phyloP scores from a whole-genome alignment of 768 basidiomycete species.

The Tulasnella sp. region DNA sequence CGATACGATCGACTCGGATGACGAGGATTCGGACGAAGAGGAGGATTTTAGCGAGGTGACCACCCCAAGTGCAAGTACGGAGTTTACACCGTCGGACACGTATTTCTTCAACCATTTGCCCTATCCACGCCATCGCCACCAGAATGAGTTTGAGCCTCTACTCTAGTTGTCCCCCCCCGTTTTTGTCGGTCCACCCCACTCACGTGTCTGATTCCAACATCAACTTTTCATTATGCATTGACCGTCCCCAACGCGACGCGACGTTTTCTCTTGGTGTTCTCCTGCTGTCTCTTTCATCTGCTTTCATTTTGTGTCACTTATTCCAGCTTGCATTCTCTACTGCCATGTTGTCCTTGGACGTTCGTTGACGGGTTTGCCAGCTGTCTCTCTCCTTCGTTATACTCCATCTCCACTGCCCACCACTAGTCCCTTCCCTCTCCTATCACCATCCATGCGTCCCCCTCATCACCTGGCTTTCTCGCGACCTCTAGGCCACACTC shows the following conservation, averaged over 20 bases:
- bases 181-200: neutral
- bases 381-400: neutral
- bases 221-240: neutral
- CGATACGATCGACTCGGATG: slow-evolving; percentile 8
- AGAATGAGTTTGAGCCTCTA: neutral
- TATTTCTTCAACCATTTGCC: slow-evolving; percentile 3
- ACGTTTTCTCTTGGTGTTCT: neutral
- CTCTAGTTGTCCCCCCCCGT: neutral
- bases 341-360: neutral
- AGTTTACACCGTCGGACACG: neutral
- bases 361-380: neutral
- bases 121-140: neutral
- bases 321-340: neutral
- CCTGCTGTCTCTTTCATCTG: neutral
- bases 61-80: slow-evolving; percentile 8
- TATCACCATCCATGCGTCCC: neutral
- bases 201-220: neutral
- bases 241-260: neutral
- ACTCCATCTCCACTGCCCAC: neutral
- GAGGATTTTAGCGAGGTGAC: neutral
- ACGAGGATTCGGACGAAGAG: slow-evolving; percentile 3
- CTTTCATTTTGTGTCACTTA: neutral
- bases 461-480: neutral
- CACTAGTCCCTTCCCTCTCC: neutral
- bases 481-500: neutral